Conservation (phyloP, 2,329 filamentous ascomycete genomes). For the Daldinia eschscholtzii region DNA sequence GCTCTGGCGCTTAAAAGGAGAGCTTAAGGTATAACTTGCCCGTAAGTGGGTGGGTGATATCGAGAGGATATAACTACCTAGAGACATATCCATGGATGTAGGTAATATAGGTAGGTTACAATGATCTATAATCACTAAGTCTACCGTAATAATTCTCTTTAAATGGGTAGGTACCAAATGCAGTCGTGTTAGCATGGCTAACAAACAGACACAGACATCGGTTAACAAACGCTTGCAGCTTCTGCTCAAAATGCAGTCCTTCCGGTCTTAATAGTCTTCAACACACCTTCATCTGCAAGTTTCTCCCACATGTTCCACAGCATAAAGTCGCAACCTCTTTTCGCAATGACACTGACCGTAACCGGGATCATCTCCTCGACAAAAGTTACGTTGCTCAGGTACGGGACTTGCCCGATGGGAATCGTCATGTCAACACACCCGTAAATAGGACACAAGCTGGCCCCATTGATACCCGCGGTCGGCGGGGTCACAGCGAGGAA, state of each 20-base stretch:
- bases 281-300: slow-evolving; percentile 55
- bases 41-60: no score
- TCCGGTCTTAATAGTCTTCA: slow-evolving; percentile 56
- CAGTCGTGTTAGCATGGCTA: not conserved
- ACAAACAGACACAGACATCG: not conserved
- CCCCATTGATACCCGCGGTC: slow-evolving; percentile 51
- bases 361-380: slow-evolving; percentile 58
- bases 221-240: not conserved
- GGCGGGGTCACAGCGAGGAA: slow-evolving; percentile 52
- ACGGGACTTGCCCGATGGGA: slow-evolving; percentile 59
- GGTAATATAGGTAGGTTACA: no score
- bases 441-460: slow-evolving; percentile 54
- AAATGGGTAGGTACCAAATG: not conserved
- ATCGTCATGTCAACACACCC: slow-evolving; percentile 58
- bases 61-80: no score
- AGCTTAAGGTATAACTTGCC: not conserved
- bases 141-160: no score
- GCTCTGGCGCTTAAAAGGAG: not conserved
- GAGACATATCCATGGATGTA: no score
- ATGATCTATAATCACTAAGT: no score
- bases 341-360: slow-evolving; percentile 58
- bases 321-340: slow-evolving; percentile 59
- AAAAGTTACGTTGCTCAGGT: slow-evolving; percentile 56
- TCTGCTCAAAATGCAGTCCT: slow-evolving; percentile 37
- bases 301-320: slow-evolving; percentile 57